phyloP scores from a whole-genome alignment of 768 basidiomycete genomes.

The Gautieria morchelliformis region DNA sequence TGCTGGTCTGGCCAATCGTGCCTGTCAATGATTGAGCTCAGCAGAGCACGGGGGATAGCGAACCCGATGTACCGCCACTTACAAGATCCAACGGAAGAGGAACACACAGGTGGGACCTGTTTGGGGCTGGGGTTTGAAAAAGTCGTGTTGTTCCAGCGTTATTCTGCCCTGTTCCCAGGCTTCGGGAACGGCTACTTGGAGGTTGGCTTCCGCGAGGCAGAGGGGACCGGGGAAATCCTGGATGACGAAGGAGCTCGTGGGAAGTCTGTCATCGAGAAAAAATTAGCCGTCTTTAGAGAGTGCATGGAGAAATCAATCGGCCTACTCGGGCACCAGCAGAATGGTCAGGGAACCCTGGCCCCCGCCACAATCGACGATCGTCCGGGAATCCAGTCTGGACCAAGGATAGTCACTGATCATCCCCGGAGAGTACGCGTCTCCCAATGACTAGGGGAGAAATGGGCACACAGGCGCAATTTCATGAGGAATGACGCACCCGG shows the following conservation, averaged over 20 bases:
- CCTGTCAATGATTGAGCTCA: too few species aligned
- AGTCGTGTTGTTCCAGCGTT: slow-evolving; percentile 29
- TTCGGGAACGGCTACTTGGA: slow-evolving; percentile 31
- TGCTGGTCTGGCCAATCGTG: too few species aligned
- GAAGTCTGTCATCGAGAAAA: too few species aligned
- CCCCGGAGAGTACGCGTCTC: slow-evolving; percentile 29
- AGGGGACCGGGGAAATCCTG: too few species aligned
- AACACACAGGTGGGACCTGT: slow-evolving; percentile 20
- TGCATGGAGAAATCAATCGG: neutral
- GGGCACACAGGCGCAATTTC: too few species aligned
- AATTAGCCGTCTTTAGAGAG: too few species aligned
- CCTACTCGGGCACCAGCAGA: slow-evolving; percentile 28
- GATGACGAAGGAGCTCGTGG: too few species aligned
- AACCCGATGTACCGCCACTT: too few species aligned
- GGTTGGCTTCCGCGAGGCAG: neutral
- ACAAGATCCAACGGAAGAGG: slow-evolving; percentile 9
- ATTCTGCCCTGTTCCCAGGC: slow-evolving; percentile 27
- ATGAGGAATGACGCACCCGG: too few species aligned
- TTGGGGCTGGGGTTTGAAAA: slow-evolving; percentile 30
- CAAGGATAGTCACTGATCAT: slow-evolving; percentile 32
- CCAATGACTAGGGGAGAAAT: slow-evolving; percentile 15
- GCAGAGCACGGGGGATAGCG: too few species aligned
- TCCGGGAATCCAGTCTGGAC: slow-evolving; percentile 22
- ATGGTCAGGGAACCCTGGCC: slow-evolving; percentile 31
- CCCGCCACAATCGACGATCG: slow-evolving; percentile 31